Conservation (phyloP, 2,329 filamentous ascomycete species). For the Emericellopsis atlantica region DNA sequence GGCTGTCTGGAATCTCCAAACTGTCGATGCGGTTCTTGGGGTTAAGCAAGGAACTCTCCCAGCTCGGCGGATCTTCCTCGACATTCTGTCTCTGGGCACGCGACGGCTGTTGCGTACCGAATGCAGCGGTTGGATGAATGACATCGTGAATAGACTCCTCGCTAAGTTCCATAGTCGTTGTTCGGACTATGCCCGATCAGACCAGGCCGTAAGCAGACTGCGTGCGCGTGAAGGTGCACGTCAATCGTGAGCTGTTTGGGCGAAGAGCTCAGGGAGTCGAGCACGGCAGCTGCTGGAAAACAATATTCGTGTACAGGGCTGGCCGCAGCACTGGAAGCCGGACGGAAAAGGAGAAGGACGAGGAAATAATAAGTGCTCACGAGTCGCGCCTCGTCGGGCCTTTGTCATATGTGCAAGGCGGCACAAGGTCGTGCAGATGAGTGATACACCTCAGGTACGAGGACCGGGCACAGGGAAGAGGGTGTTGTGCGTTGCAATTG, state of each 20-base stretch:
- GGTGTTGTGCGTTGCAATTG: background rate
- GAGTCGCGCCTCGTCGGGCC: too few species aligned
- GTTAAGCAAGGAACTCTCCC: constrained; percentile 39
- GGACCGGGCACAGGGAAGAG: background rate
- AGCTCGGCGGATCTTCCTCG: constrained; percentile 10
- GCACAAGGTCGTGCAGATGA: background rate
- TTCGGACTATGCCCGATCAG: background rate
- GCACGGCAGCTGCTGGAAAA: too few species aligned
- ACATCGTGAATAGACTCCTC: constrained; percentile 39
- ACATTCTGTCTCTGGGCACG: background rate
- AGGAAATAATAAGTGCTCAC: too few species aligned
- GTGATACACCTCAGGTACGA: background rate
- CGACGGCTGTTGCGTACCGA: constrained; percentile 6
- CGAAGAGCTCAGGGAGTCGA: too few species aligned
- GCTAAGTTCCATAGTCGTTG: constrained; percentile 37
- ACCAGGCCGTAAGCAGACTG: background rate
- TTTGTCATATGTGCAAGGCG: background rate
- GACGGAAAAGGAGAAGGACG: background rate
- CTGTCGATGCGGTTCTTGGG: constrained; percentile 50
- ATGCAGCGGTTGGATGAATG: constrained; percentile 46
- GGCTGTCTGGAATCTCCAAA: constrained; percentile 26
- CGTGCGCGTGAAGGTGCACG: too few species aligned
- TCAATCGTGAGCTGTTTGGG: too few species aligned
- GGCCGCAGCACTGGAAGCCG: background rate
- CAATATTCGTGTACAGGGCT: too few species aligned